phyloP scores from a whole-genome alignment of 176 grass and related monocot species.

The Zoysia japonica region DNA sequence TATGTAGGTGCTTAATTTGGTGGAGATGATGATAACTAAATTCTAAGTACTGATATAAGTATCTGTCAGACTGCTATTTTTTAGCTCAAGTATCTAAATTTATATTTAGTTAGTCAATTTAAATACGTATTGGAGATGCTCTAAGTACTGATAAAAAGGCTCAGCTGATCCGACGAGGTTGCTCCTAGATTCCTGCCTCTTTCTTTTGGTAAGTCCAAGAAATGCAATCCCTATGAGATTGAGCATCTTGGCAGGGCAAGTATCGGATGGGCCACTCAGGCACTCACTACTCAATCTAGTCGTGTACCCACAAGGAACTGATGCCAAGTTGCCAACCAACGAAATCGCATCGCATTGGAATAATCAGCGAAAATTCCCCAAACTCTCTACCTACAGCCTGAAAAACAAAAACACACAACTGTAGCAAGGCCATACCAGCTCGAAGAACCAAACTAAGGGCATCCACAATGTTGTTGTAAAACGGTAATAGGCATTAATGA shows the following conservation, averaged over 20 bases:
- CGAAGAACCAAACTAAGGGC: no score
- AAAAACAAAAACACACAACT: neutral
- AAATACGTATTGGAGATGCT: neutral
- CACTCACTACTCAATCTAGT: neutral
- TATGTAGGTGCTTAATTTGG: no score
- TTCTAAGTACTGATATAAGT: no score
- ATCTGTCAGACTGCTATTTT: no score
- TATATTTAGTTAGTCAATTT: neutral
- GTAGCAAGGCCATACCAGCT: neutral
- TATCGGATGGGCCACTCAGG: conserved; percentile 25
- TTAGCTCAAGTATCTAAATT: no score
- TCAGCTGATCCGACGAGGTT: neutral
- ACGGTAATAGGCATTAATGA: no score
- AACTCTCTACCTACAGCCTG: neutral
- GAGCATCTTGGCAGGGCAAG: conserved; percentile 37
- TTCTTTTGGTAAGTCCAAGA: conserved; percentile 32
- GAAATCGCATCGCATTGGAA: neutral
- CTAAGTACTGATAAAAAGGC: neutral
- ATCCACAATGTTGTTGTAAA: no score
- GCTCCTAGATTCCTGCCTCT: conserved; percentile 25
- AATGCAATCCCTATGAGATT: conserved; percentile 11
- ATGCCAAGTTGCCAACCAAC: conserved; percentile 8
- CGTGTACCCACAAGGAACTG: conserved; percentile 15
- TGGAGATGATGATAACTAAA: no score
- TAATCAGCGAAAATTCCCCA: neutral